Conservation (phyloP, 768 basidiomycete species). For the Clavaria fumosa region DNA sequence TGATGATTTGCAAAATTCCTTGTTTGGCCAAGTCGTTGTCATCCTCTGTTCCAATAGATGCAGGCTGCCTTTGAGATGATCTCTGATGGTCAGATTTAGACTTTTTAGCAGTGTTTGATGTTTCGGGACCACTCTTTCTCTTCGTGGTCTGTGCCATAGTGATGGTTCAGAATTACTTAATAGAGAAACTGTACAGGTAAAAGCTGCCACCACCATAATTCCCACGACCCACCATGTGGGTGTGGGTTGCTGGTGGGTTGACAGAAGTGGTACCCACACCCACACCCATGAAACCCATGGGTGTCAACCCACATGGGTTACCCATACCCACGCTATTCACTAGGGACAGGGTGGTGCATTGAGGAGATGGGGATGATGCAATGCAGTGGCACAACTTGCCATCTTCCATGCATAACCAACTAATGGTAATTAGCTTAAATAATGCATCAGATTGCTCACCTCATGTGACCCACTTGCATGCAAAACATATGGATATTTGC, state of each 20-base stretch:
- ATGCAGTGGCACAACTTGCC: no score
- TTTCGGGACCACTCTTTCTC: background rate
- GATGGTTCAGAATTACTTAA: background rate
- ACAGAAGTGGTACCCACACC: constrained; percentile 1
- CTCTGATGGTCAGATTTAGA: no score
- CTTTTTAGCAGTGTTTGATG: background rate
- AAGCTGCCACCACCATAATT: background rate
- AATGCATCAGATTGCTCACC: no score
- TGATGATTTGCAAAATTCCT: background rate
- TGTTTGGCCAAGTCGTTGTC: background rate
- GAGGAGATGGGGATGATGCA: background rate
- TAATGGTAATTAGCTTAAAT: no score
- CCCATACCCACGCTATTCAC: constrained; percentile 2
- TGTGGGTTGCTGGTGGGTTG: constrained; percentile 2
- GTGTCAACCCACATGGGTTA: background rate
- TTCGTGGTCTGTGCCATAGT: background rate
- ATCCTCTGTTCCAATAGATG: no score
- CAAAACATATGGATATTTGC: no score
- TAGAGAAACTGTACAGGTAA: background rate
- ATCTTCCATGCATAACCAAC: no score
- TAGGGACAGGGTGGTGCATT: background rate
- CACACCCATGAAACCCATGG: background rate
- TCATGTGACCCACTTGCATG: no score
- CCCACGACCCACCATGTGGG: background rate
- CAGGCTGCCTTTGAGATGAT: no score